phyloP scores from a whole-genome alignment of 148 eudicot species.

The Polygonum maritimum region DNA sequence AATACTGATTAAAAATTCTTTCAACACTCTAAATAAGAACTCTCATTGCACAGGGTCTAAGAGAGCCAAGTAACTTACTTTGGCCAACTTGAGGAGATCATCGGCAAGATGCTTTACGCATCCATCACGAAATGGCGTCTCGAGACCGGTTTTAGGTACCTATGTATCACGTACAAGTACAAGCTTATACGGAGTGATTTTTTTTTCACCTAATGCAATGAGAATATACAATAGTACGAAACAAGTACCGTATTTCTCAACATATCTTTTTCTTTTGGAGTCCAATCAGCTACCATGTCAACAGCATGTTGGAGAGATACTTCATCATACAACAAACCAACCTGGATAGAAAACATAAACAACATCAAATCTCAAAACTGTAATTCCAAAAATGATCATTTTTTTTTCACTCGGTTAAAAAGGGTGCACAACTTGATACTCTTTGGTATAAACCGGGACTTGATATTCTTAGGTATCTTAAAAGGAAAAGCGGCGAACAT shows the following conservation, averaged over 20 bases:
- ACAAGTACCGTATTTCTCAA: conserved; percentile 65
- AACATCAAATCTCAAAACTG: neutral
- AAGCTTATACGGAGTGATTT: neutral
- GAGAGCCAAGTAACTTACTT: conserved; percentile 36
- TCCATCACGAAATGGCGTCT: conserved; percentile 97
- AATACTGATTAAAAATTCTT: too few species aligned
- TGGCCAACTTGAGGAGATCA: conserved; percentile 72
- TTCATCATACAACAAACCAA: conserved; percentile 86
- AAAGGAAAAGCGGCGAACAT: neutral
- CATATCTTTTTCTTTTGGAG: conserved; percentile 82
- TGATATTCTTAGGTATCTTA: too few species aligned
- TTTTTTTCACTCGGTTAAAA: too few species aligned
- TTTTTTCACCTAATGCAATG: too few species aligned
- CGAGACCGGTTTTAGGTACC: conserved; percentile 84
- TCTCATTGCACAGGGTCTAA: too few species aligned
- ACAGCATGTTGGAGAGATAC: conserved; percentile 67
- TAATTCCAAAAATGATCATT: too few species aligned
- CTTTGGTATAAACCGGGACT: too few species aligned
- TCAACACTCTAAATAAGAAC: too few species aligned
- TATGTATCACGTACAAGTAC: conserved; percentile 13
- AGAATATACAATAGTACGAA: neutral
- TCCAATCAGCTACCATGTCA: conserved; percentile 90
- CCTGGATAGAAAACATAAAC: conserved; percentile 39
- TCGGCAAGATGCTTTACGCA: conserved; percentile 77
- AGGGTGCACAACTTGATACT: too few species aligned